phyloP scores from a whole-genome alignment of 345 rosid genomes.

The Citrus australasica region DNA sequence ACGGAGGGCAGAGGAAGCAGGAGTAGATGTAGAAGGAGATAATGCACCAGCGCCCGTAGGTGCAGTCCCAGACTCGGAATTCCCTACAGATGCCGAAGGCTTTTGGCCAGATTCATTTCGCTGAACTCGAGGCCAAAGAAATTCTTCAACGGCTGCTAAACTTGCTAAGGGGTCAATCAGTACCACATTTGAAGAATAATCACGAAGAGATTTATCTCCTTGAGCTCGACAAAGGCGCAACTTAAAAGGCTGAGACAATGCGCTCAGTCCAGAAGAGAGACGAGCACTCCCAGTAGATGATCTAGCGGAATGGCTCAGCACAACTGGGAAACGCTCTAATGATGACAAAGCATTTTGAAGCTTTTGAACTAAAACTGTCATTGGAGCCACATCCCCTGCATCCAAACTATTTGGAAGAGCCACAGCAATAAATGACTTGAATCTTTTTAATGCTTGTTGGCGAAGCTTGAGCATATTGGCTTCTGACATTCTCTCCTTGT shows the following conservation, averaged over 20 bases:
- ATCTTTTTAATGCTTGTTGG: constrained; percentile 74
- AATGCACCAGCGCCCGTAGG: constrained; percentile 71
- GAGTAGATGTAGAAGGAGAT: constrained; percentile 75
- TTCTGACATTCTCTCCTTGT: constrained; percentile 81
- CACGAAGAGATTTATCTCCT: constrained; percentile 90
- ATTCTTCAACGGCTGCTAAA: constrained; percentile 93
- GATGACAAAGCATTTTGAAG: constrained; percentile 96
- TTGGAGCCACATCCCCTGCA: constrained; percentile 50
- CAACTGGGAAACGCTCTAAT: constrained; percentile 94
- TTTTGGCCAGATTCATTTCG: constrained; percentile 83
- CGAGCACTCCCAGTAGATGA: constrained; percentile 88
- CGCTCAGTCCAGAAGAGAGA: constrained; percentile 93
- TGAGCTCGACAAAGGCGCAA: constrained; percentile 90
- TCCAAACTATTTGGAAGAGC: constrained; percentile 66
- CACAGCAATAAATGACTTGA: constrained; percentile 64
- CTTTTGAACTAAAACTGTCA: constrained; percentile 90
- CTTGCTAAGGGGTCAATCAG: constrained; percentile 97
- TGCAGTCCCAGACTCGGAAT: constrained; percentile 58
- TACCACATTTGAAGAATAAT: constrained; percentile 93
- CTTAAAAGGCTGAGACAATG: constrained; percentile 92
- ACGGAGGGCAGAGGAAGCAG: constrained; percentile 62
- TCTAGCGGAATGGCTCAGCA: constrained; percentile 88
- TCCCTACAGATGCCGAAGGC: constrained; percentile 57
- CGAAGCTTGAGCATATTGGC: constrained; percentile 78
- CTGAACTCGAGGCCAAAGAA: constrained; percentile 97